These are phyloP conservation scores for Zygoascus ofunaensis DNA, from an alignment of 805 yeast species.

Conservation along the genomic window DNA sequence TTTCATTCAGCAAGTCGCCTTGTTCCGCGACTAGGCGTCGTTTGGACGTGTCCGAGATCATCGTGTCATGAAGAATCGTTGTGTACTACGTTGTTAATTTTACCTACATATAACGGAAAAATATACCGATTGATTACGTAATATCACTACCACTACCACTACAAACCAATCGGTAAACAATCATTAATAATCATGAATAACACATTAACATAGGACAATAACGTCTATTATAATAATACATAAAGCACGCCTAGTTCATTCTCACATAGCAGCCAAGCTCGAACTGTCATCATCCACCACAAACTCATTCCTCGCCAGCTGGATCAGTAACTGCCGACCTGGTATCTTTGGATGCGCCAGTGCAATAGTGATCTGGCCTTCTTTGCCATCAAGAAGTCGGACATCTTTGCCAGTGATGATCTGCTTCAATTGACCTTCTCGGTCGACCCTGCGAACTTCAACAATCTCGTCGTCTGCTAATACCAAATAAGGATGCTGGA, in stretches of 20 bases:
- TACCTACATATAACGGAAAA: neutral
- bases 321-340: slow-evolving; percentile 53
- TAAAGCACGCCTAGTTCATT: neutral
- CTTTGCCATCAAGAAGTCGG: slow-evolving; percentile 32
- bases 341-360: slow-evolving; percentile 58
- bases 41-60: neutral
- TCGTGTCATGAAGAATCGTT: neutral
- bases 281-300: slow-evolving; percentile 21
- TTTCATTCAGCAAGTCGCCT: slow-evolving; percentile 4
- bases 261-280: slow-evolving; percentile 17
- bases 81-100: too few species aligned
- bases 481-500: slow-evolving; percentile 41
- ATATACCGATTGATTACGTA: too few species aligned
- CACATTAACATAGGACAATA: too few species aligned
- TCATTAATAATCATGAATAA: too few species aligned
- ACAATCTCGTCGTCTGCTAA: slow-evolving; percentile 56
- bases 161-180: too few species aligned
- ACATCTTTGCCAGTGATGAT: slow-evolving; percentile 66
- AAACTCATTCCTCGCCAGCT: slow-evolving; percentile 26
- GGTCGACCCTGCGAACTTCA: slow-evolving; percentile 54
- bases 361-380: slow-evolving; percentile 33
- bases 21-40: slow-evolving; percentile 1
- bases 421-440: slow-evolving; percentile 41
- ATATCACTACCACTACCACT: too few species aligned
- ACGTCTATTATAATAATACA: neutral